phyloP scores from a whole-genome alignment of 345 rosid genomes.

The Syzygium aromaticum region DNA sequence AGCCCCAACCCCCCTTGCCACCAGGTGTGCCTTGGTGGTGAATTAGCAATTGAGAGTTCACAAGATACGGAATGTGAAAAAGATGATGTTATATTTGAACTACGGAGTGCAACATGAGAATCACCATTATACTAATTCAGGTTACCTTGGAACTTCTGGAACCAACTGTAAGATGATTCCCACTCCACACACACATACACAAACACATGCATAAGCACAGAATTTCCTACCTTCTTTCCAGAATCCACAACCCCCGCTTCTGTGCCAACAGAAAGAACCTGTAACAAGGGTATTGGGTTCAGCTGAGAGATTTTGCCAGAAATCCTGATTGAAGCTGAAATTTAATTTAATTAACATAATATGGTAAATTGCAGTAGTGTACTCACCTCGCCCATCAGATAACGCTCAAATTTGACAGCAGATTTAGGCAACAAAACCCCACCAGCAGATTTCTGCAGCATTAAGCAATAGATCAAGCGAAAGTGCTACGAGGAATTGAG shows the following conservation, averaged over 20 bases:
- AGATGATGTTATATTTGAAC: not conserved
- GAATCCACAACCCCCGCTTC: constrained; percentile 56
- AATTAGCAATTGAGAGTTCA: not conserved
- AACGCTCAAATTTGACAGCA: constrained; percentile 86
- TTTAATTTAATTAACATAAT: not conserved
- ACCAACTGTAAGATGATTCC: not conserved
- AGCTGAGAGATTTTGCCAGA: not conserved
- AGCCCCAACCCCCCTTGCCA: no score
- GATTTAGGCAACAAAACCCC: constrained; percentile 89
- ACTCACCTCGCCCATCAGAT: constrained; percentile 77
- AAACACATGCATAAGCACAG: not conserved
- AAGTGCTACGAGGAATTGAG: not conserved
- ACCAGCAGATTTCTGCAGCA: constrained; percentile 67
- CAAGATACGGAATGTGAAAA: not conserved
- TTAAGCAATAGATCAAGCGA: not conserved
- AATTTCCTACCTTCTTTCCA: constrained; percentile 64
- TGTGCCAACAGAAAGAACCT: constrained; percentile 72
- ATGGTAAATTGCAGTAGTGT: not conserved
- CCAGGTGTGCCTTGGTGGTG: no score
- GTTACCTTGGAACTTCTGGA: not conserved
- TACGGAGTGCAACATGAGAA: not conserved
- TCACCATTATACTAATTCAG: not conserved
- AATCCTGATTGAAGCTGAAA: not conserved
- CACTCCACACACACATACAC: not conserved
- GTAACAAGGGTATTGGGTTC: not conserved